Evolutionary conservation across 176 grass and related monocot species (phyloP).

Genomic region (Rhipidocladum racemiflorum): DNA sequence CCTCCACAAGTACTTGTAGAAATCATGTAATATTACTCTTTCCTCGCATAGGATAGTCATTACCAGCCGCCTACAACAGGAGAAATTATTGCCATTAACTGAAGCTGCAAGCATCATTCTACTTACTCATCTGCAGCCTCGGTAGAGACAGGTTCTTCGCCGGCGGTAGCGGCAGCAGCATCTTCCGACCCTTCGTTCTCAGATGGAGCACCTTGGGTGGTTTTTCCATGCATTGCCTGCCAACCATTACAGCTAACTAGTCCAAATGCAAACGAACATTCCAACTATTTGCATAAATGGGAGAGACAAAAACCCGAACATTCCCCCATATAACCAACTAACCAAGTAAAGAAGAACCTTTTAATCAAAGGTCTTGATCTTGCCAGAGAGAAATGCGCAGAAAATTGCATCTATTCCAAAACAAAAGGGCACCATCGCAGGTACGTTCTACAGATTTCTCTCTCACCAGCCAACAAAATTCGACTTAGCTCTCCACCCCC

Average conservation of each 20-base stretch:
- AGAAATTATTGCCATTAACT: not conserved
- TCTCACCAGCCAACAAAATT: not conserved
- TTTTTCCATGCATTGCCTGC: constrained; percentile 51
- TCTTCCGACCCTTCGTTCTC: constrained; percentile 26
- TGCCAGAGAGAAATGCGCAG: not conserved
- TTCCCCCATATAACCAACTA: not conserved
- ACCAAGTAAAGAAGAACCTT: not conserved
- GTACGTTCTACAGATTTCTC: not conserved
- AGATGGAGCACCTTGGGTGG: not conserved
- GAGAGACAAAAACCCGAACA: not conserved
- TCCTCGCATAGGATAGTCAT: not conserved
- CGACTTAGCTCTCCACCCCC: not conserved
- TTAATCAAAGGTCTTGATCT: not conserved
- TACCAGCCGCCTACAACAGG: not conserved
- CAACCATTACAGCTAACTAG: not conserved
- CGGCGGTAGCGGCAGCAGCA: not conserved
- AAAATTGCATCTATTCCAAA: not conserved
- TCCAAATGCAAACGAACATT: not conserved
- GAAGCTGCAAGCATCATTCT: not conserved
- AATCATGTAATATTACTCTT: constrained; percentile 2
- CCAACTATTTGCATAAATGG: not conserved
- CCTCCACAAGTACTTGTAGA: not conserved
- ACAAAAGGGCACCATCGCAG: not conserved
- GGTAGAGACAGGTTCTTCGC: not conserved
- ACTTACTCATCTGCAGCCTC: constrained; percentile 34